phyloP scores from a whole-genome alignment of 148 eudicot species.

The Vaccinium corymbosum region DNA sequence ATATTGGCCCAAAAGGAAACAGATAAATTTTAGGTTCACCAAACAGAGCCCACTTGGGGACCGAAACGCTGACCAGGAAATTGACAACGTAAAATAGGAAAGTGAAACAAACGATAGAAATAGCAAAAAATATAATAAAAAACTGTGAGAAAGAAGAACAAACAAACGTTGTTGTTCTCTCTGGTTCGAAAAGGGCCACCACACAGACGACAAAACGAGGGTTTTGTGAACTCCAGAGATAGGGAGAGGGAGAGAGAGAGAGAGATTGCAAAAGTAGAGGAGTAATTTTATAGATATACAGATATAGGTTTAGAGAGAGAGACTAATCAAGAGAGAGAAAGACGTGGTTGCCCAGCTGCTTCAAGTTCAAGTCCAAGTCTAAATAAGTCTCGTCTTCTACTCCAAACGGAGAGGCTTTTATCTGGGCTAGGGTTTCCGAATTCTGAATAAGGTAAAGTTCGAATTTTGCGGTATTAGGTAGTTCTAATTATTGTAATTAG shows the following conservation, averaged over 20 bases:
- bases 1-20: not conserved
- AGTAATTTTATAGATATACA: no score
- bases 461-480: not conserved
- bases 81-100: not conserved
- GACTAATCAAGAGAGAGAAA: not conserved
- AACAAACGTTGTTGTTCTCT: constrained; percentile 11
- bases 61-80: not conserved
- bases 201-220: constrained; percentile 11
- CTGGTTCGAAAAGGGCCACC: constrained; percentile 4
- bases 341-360: constrained; percentile 1
- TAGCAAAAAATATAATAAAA: not conserved
- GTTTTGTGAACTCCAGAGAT: constrained; percentile 13
- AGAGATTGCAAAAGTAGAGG: not conserved
- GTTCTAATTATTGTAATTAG: not conserved
- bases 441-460: not conserved
- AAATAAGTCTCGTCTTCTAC: not conserved
- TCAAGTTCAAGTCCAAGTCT: not conserved
- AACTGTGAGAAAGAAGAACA: not conserved
- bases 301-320: not conserved
- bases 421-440: constrained; percentile 9
- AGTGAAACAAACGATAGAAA: not conserved
- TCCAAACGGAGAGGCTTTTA: not conserved
- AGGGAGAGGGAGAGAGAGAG: not conserved
- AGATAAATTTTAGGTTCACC: not conserved
- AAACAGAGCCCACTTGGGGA: not conserved